phyloP scores from a whole-genome alignment of 2,329 filamentous ascomycete species.

The Aureobasidium sp. region DNA sequence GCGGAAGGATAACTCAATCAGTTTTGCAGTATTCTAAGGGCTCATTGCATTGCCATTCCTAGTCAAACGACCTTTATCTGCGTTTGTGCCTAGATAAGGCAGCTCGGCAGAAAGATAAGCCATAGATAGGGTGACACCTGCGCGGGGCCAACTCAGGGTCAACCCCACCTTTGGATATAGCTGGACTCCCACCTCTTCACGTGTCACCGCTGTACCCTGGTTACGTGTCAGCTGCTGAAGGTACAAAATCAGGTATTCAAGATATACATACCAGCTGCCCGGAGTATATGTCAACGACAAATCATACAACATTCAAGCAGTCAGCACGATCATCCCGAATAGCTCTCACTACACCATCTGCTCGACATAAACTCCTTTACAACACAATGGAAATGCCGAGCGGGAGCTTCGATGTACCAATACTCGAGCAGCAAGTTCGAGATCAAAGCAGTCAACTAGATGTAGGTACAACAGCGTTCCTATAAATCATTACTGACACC shows the following conservation, averaged over 20 bases:
- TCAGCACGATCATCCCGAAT: neutral
- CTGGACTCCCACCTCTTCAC: no score
- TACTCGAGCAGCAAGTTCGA: neutral
- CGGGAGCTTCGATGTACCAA: neutral
- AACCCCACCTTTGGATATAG: neutral
- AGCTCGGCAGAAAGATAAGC: neutral
- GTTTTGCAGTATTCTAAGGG: neutral
- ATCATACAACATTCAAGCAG: no score
- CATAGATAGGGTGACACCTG: neutral
- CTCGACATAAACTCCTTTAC: no score
- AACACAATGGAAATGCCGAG: neutral
- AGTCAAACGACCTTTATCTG: no score
- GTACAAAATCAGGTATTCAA: no score
- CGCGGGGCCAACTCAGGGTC: neutral
- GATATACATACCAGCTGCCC: no score
- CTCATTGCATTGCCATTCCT: no score
- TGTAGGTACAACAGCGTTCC: neutral
- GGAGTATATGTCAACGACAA: no score
- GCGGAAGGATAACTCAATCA: conserved; percentile 5
- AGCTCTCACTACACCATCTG: no score
- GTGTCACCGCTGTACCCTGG: neutral
- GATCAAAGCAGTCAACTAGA: neutral
- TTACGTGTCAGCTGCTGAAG: no score
- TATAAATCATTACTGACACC: neutral
- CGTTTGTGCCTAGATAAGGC: no score